Evolutionary conservation across 495 filamentous ascomycete species (phyloP).

Genomic region (Endocarpon pusillum): DNA sequence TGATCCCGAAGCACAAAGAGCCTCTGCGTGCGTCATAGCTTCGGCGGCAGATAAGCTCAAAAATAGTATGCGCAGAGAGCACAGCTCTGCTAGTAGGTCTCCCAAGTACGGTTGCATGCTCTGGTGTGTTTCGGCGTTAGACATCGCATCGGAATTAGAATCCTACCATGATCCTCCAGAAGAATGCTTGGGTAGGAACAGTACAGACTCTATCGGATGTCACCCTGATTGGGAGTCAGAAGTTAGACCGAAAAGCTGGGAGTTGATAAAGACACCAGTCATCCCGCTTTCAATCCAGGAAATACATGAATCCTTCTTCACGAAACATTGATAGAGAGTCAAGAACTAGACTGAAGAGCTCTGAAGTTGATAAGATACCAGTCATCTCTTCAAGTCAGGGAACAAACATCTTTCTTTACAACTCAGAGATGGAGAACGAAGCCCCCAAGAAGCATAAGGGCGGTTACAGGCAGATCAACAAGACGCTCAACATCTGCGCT

Average conservation of each 20-base stretch:
- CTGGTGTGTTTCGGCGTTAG: too few relatives aligned
- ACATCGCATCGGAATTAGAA: too few relatives aligned
- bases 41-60: background rate
- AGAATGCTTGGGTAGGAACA: too few relatives aligned
- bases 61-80: too few relatives aligned
- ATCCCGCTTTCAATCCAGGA: background rate
- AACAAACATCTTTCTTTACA: background rate
- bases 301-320: background rate
- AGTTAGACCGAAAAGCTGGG: too few relatives aligned
- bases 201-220: too few relatives aligned
- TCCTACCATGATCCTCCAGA: too few relatives aligned
- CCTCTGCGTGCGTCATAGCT: background rate
- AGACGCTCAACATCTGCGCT: conserved; percentile 24
- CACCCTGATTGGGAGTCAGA: too few relatives aligned
- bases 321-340: background rate
- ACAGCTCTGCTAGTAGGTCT: too few relatives aligned
- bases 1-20: background rate
- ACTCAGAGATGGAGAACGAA: background rate
- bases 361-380: background rate
- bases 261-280: too few relatives aligned
- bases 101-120: too few relatives aligned
- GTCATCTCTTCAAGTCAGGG: background rate
- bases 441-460: conserved; percentile 10
- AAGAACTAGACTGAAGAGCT: background rate
- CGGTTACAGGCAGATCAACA: conserved; percentile 30